Evolutionary conservation across 2,329 filamentous ascomycete species (phyloP), one percentile per base, ranked within the genome.

Genomic region (Fusarium nodosum): DNA sequence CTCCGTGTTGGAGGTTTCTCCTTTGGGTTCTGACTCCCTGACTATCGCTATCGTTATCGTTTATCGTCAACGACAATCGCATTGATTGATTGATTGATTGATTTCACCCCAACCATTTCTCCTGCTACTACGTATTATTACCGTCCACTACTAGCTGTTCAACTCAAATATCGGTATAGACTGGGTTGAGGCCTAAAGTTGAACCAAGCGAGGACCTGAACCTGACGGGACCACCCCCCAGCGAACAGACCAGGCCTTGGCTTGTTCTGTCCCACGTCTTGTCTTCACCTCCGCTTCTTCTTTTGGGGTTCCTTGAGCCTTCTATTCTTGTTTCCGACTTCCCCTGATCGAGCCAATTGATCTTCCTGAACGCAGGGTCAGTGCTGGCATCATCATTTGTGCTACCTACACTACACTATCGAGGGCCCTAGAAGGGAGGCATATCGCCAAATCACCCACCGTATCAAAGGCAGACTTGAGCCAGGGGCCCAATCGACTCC

Each of bases 1-100:
- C 79, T 80, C 78, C 79, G 73, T 76, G 74, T 71, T 76, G 79
- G 79, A 81, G 79, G 68, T 78, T 81, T 61, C 73, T 79, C 62
- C 79, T 79, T 66, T 78, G 79, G 79, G 75, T 77, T 64, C 69
- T 76, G 73, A 79, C 79, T 66, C 79, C 79, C 72, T 81, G 79
- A 81, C 77, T 76, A 69, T 58, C 55, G 58, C 64, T 64, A 58
- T 66, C 46, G 33, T 47, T 47, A 59, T 41, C 31, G 31, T 66
- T 45, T 22, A 33, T 38, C 50, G 13, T 38, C 36, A 28, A 51
- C 45, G 45, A 36, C 47, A 54, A 36, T 22, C 24, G 34, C 48
- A 39, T 39, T 16, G 33, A 39, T 51, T 46, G 44, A 46, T 20
- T 46, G 18, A 20, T 31, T 28, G 33, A 39, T 51, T 46, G 44